Conservation (phyloP, 805 yeast species). For the Nadsonia fulvescens region DNA sequence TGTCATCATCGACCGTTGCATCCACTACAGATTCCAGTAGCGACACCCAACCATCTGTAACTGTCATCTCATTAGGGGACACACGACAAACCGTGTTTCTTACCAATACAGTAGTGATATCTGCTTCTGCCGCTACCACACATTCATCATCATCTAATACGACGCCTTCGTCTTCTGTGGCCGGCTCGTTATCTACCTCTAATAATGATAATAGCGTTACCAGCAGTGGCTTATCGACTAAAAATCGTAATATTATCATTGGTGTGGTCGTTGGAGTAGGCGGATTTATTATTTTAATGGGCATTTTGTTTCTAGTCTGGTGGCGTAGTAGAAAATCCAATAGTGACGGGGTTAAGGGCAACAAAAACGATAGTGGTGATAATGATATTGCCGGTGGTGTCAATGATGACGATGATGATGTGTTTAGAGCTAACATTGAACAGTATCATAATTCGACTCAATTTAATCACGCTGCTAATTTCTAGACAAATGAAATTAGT, state of each 20-base stretch:
- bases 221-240: conserved; percentile 29
- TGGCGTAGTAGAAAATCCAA: conserved; percentile 10
- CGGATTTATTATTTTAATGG: conserved; percentile 34
- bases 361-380: conserved; percentile 7
- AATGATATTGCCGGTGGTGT: conserved; percentile 10
- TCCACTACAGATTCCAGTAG: too few relatives aligned
- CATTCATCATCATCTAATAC: conserved; percentile 8
- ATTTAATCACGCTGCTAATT: conserved; percentile 18
- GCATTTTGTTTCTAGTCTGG: conserved; percentile 15
- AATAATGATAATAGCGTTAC: background rate
- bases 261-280: conserved; percentile 63
- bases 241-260: conserved; percentile 35
- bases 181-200: background rate
- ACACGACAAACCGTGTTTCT: too few relatives aligned
- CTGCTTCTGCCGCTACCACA: conserved; percentile 13
- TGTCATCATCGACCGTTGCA: too few relatives aligned
- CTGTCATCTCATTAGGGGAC: too few relatives aligned
- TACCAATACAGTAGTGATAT: too few relatives aligned
- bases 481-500: too few relatives aligned
- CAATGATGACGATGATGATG: conserved; percentile 16
- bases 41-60: too few relatives aligned
- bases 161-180: conserved; percentile 4
- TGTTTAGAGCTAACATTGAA: conserved; percentile 20
- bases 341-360: too few relatives aligned
- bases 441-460: conserved; percentile 18